A percentile compares a stretch with the other conserved stretches of the same genome.
These are phyloP conservation scores for Boehmeria nivea DNA, from an alignment of 306 rosid species.

Conservation along the genomic window DNA sequence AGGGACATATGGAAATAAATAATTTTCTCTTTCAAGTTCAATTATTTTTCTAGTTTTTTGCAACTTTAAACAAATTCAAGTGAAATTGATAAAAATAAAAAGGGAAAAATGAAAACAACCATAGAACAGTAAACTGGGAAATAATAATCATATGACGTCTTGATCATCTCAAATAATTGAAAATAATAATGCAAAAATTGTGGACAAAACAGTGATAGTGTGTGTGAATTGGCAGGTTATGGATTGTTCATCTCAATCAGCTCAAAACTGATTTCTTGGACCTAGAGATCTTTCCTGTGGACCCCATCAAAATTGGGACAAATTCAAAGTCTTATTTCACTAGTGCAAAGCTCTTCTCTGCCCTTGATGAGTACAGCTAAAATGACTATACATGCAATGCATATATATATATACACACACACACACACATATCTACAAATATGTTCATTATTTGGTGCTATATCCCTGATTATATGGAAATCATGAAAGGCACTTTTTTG, in stretches of 20 bases:
- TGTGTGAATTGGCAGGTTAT: conserved; percentile 12
- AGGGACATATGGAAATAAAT: not conserved
- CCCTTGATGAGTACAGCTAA: conserved; percentile 5
- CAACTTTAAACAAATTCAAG: not conserved
- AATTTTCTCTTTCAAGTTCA: not conserved
- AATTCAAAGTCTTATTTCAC: conserved; percentile 9
- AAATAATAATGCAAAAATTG: conserved; percentile 28
- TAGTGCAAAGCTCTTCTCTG: not conserved
- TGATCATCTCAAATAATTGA: conserved; percentile 28
- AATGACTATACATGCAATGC: not conserved
- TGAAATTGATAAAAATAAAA: conserved; percentile 1
- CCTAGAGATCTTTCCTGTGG: conserved; percentile 9
- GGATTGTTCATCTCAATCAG: conserved; percentile 23
- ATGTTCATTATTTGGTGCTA: too few species aligned
- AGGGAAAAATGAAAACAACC: not conserved
- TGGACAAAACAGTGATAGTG: not conserved
- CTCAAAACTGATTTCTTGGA: conserved; percentile 15
- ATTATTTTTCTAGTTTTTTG: not conserved
- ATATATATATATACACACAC: not conserved
- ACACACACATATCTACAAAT: too few species aligned
- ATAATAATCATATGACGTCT: conserved; percentile 16
- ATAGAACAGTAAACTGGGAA: too few species aligned
- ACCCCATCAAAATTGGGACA: conserved; percentile 11
- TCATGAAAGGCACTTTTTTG: too few species aligned
- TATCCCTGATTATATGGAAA: too few species aligned